phyloP scores from a whole-genome alignment of 352 stramenopile genomes.

The Pelagophyceae sp. region DNA sequence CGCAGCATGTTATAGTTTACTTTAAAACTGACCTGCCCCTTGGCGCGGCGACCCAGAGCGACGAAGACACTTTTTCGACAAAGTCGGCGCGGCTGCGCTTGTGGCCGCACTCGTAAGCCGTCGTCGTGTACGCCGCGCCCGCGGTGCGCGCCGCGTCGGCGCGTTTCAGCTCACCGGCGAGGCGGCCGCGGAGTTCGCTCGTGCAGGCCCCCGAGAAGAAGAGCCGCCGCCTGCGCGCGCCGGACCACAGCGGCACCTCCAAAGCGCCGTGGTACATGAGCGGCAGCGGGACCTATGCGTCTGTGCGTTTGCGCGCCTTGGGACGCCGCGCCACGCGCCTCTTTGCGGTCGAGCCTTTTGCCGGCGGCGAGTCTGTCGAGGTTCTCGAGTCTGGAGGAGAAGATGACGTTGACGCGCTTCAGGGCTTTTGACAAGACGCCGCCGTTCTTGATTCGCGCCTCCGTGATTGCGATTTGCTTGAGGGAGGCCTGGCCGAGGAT shows the following conservation, averaged over 20 bases:
- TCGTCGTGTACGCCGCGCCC: background rate
- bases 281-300: background rate
- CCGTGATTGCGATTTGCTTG: background rate
- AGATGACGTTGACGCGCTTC: background rate
- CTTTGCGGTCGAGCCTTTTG: background rate
- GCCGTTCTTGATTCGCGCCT: background rate
- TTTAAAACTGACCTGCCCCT: background rate
- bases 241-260: background rate
- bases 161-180: too few species aligned
- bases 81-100: background rate
- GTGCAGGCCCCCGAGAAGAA: slow-evolving; percentile 1
- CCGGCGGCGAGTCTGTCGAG: background rate
- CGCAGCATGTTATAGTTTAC: too few species aligned
- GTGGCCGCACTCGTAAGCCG: background rate
- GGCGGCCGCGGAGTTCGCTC: background rate
- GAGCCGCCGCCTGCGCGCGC: background rate
- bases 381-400: slow-evolving; percentile 1
- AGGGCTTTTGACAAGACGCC: background rate
- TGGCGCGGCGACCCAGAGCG: background rate
- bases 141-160: background rate
- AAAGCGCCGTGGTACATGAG: background rate
- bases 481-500: background rate
- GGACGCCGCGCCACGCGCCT: too few species aligned
- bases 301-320: too few species aligned
- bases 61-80: background rate